Conservation (phyloP, 129 eudicot species). For the Chrysanthemum makinoi region DNA sequence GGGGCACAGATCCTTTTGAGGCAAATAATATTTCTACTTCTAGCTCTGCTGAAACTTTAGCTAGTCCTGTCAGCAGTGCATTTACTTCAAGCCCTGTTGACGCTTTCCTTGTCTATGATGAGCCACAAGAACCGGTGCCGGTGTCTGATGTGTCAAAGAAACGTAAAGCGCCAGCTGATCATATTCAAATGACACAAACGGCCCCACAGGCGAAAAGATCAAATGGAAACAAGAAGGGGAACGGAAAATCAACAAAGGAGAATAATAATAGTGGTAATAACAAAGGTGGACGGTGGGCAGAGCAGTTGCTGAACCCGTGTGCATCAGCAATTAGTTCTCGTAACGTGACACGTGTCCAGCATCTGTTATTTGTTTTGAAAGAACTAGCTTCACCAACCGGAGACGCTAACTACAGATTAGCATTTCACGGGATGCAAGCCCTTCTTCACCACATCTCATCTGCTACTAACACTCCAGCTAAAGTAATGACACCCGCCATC, state of each 20-base stretch:
- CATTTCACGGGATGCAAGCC: constrained; percentile 71
- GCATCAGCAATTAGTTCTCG: constrained; percentile 63
- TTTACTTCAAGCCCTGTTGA: constrained; percentile 36
- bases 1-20: constrained; percentile 47
- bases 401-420: constrained; percentile 75
- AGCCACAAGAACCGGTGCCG: constrained; percentile 20
- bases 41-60: constrained; percentile 30
- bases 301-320: constrained; percentile 82
- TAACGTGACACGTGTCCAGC: constrained; percentile 68
- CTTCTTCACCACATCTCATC: constrained; percentile 60
- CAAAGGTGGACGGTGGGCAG: constrained; percentile 83
- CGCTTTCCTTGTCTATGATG: constrained; percentile 24
- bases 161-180: constrained; percentile 41
- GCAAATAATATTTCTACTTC: constrained; percentile 22
- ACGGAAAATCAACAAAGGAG: constrained; percentile 35
- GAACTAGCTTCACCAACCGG: constrained; percentile 77
- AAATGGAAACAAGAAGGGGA: constrained; percentile 44
- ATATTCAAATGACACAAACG: constrained; percentile 3
- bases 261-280: constrained; percentile 33
- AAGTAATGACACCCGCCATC: constrained; percentile 10
- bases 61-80: constrained; percentile 30
- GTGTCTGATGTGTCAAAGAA: constrained; percentile 47
- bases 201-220: constrained; percentile 38
- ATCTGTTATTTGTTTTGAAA: constrained; percentile 63
- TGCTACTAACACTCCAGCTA: constrained; percentile 31